Evolutionary conservation across 208 protist species (phyloP).

Genomic region (Leishmania amazonensis): DNA sequence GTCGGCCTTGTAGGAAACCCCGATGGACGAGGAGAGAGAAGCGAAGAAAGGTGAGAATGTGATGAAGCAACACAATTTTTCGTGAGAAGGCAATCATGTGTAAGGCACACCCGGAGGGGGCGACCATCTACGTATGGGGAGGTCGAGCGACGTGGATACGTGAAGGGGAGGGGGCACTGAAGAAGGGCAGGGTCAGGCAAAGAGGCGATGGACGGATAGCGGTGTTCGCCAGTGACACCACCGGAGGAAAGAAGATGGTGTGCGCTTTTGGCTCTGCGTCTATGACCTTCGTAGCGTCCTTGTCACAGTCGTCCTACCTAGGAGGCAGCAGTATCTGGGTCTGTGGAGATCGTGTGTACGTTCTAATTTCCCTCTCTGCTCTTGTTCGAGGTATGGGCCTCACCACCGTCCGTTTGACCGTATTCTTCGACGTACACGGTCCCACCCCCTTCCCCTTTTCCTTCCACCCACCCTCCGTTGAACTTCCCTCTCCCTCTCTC

Average conservation of each 20-base stretch:
- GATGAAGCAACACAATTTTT: not conserved
- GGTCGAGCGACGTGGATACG: not conserved
- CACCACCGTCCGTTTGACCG: not conserved
- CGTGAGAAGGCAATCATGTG: not conserved
- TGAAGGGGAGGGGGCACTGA: no score
- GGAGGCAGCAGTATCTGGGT: not conserved
- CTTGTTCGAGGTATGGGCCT: not conserved
- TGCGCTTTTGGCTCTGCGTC: not conserved
- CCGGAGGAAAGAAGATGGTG: not conserved
- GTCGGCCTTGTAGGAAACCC: slow-evolving; percentile 37
- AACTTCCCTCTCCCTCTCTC: not conserved
- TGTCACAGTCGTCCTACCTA: not conserved
- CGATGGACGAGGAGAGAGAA: not conserved
- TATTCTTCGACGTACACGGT: not conserved
- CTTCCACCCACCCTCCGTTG: not conserved
- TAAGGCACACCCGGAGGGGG: not conserved
- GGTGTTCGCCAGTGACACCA: not conserved
- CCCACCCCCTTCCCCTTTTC: not conserved
- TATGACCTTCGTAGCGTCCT: not conserved
- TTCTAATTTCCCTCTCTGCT: not conserved
- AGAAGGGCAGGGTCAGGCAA: not conserved
- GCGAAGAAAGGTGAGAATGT: not conserved
- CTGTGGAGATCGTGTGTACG: not conserved
- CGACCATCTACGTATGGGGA: not conserved
- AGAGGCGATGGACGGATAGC: no score